Evolutionary conservation across 2,329 filamentous ascomycete genomes (phyloP).

Genomic region (Botryotinia narcissicola): DNA sequence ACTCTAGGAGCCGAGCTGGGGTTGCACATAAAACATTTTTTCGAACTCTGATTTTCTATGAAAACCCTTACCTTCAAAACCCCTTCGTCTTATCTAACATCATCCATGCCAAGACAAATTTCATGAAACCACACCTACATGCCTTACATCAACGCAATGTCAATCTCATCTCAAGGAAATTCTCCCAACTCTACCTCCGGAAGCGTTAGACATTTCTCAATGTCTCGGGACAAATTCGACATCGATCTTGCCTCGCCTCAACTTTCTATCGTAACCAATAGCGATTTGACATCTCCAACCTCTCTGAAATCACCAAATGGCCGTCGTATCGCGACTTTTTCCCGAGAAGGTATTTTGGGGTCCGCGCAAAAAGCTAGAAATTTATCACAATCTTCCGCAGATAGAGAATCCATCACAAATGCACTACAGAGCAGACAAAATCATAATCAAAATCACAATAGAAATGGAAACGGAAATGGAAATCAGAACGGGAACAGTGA

Average conservation of each 20-base stretch:
- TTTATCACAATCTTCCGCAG: conserved; percentile 54
- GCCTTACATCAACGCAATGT: conserved; percentile 32
- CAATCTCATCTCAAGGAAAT: conserved; percentile 35
- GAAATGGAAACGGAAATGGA: conserved; percentile 11
- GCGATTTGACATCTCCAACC: conserved; percentile 30
- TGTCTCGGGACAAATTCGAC: conserved; percentile 36
- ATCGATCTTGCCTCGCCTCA: conserved; percentile 35
- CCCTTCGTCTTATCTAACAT: not conserved
- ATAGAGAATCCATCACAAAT: conserved; percentile 38
- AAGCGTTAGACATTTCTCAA: conserved; percentile 33
- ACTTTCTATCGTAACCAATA: conserved; percentile 31
- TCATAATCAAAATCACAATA: conserved; percentile 12
- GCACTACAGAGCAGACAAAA: conserved; percentile 44
- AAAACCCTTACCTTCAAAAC: not conserved
- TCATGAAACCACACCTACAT: conserved; percentile 26
- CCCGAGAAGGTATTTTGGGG: conserved; percentile 53
- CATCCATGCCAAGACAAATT: not conserved
- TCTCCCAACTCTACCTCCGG: conserved; percentile 34
- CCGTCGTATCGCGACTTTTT: conserved; percentile 49
- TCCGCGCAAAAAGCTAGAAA: conserved; percentile 54
- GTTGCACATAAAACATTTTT: conserved; percentile 17
- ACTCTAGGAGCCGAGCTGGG: conserved; percentile 14
- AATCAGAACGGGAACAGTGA: conserved; percentile 41
- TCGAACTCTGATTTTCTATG: not conserved
- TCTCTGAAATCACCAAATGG: conserved; percentile 52